Evolutionary conservation across 1,139 yeast genomes (phyloP), one percentile per base, ranked within the genome.

Genomic region (Suhomyces chickasaworum): DNA sequence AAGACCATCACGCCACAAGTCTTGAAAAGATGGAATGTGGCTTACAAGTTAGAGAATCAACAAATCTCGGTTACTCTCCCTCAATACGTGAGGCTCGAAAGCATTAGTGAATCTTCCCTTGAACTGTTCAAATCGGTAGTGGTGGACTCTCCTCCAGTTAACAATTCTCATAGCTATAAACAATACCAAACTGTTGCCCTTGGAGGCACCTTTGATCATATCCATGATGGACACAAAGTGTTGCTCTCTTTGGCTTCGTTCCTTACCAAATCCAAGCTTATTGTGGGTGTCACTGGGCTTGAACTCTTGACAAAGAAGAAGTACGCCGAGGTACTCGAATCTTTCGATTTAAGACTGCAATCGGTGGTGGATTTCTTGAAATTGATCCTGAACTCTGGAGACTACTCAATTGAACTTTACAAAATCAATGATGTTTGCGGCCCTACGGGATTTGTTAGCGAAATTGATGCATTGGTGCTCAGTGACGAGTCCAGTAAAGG

Each of bases 141-240:
- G 15, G 15, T 13, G 3, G 7, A 22, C n/a, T 35, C 17, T 7
- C 13, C 25, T 10, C 8, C 13, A 3, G 16, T 20, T 10, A 23
- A 17, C 25, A 17, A 7, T 3, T 13, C n/a, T 16, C 18, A 20
- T 12, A 20, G 16, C 22, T 27, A 21, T 37, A 35, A 29, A 10
- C 27, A 17, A 12, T 53, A 31, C 39, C 27, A 30, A n/a, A 48
- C 48, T 1, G 55, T 58, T 12, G 95, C 95, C 0, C 84, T 91
- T 1, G 99, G 99, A 0, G 99, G 99, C 0, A 95, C 99, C 0
- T 95, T 95, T 69, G 99, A 95, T 61, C 98, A 95, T 66, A 62
- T 95, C 32, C 99, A 95, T 58, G 96, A 87, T 59, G 99, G 99
- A 0, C 99, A 95, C 66, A 89, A 88, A 63, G 84, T 93, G 25